Evolutionary conservation across 176 grass and related monocot genomes (phyloP).

Genomic region (Alopecurus myosuroides): DNA sequence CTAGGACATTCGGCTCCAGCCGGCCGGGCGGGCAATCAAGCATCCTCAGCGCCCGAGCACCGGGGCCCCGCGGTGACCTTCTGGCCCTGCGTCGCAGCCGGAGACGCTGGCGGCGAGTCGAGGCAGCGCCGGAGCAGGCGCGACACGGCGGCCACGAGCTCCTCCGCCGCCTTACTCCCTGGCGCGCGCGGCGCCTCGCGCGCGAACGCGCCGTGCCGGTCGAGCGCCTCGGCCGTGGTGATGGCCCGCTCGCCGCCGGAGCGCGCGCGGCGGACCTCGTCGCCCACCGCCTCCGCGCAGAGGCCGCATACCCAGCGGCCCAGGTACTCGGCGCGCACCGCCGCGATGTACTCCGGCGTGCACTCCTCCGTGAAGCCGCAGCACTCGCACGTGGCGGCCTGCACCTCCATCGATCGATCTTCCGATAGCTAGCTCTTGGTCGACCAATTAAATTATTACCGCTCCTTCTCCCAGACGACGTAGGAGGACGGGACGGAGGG

Average conservation of each 20-base stretch:
- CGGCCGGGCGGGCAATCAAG: background rate
- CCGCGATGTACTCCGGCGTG: conserved; percentile 69
- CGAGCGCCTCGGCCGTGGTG: conserved; percentile 70
- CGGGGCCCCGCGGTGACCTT: conserved; percentile 34
- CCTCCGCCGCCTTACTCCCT: background rate
- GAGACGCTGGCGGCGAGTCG: conserved; percentile 49
- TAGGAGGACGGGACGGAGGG: conserved; percentile 41
- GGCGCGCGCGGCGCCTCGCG: conserved; percentile 12
- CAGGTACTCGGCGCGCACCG: conserved; percentile 44
- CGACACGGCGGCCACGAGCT: conserved; percentile 61
- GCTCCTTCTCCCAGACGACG: conserved; percentile 78
- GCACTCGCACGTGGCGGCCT: conserved; percentile 59
- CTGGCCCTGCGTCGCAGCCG: conserved; percentile 7
- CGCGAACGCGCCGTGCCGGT: conserved; percentile 63
- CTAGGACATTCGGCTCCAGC: background rate
- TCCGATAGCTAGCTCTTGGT: conserved; percentile 26
- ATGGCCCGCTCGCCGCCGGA: no score
- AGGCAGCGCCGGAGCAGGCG: conserved; percentile 62
- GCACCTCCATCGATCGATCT: conserved; percentile 38
- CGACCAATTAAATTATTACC: conserved; percentile 4
- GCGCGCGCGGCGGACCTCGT: conserved; percentile 67
- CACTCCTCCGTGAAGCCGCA: conserved; percentile 90
- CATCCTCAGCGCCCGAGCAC: conserved; percentile 9
- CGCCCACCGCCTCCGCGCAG: conserved; percentile 63
- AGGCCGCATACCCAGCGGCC: conserved; percentile 80